A percentile compares a stretch with the other conserved stretches of the same genome.
Evolutionary conservation across 2,329 filamentous ascomycete genomes (phyloP).

Genomic region (Colletotrichum endophyticum): DNA sequence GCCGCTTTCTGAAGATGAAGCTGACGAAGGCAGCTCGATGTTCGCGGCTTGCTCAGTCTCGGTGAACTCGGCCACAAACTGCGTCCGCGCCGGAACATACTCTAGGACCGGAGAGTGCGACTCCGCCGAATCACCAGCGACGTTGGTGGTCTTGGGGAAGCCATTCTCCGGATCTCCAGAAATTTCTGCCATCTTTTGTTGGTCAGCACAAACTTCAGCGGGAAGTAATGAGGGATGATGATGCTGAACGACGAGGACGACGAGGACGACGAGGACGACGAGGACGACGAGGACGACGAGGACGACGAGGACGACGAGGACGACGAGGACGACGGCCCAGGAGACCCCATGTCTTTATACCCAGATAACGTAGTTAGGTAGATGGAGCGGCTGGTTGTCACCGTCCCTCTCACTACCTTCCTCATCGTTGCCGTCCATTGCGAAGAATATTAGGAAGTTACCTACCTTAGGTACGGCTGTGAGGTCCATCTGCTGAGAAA

Average conservation of each 20-base stretch:
- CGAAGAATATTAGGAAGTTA: not conserved
- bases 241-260: no score
- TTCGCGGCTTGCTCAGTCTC: not conserved
- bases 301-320: not conserved
- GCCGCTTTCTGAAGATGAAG: not conserved
- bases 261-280: not conserved
- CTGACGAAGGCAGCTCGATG: not conserved
- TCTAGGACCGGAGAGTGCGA: not conserved
- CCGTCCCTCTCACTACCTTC: not conserved
- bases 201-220: not conserved
- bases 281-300: not conserved
- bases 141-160: not conserved
- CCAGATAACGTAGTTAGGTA: no score
- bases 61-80: not conserved
- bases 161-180: not conserved
- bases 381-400: not conserved
- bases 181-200: not conserved
- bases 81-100: not conserved
- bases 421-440: not conserved
- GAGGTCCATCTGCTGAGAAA: not conserved
- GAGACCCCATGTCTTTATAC: not conserved
- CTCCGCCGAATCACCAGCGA: not conserved
- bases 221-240: not conserved
- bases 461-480: not conserved
- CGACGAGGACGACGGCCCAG: not conserved